Base-by-base conservation (phyloP, 106 monocot species). In the Hemerocallis citrina region DNA sequence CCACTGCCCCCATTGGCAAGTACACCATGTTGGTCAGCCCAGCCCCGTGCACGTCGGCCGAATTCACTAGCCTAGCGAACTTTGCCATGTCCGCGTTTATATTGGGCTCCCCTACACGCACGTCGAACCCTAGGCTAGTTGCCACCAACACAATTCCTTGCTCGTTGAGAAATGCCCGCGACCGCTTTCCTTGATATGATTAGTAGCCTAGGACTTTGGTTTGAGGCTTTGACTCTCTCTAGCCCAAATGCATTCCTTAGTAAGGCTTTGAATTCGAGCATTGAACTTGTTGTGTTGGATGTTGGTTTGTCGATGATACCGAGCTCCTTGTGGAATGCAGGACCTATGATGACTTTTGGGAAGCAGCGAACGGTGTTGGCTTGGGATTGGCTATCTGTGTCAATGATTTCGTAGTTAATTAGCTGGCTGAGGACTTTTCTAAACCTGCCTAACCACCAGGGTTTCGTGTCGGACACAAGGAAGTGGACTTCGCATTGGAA, bases 41-140 rank as follows among this genome's bases (percentile, higher is more conserved):
- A 0, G 88, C 83, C 7, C 88, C 83, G 28, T 89, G 88, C 5
- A 80, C 84, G 33, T 89, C 77, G 20, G 74, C 74, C 1, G 80
- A 84, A 63, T 89, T 84, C 40, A 80, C 84, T 0, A 63, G 20
- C 2, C 46, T 15, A 9, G 83, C 76, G 4, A 77, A 74, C 29
- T 35, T 7, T 0, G 47, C 28, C 72, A 83, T 9, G 45, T 76
- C 55, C 31, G 43, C 29, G 6, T 42, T 48, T 5, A 27, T 33
- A 51, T 75, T 63, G 2, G 71, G 62, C 60, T 74, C 74, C 4
- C 66, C 56, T 10, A 74, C 68, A 0, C 74, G 62, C 7, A 77
- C 83, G 51, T 89, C 71, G 32, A 61, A 80, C 2, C 88, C 83
- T 35, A 71, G 1, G 11, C 59, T 24, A 46, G 61, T 41, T 0